Evolutionary conservation across 306 rosid species (phyloP).

Genomic region (Quercus bicolor): DNA sequence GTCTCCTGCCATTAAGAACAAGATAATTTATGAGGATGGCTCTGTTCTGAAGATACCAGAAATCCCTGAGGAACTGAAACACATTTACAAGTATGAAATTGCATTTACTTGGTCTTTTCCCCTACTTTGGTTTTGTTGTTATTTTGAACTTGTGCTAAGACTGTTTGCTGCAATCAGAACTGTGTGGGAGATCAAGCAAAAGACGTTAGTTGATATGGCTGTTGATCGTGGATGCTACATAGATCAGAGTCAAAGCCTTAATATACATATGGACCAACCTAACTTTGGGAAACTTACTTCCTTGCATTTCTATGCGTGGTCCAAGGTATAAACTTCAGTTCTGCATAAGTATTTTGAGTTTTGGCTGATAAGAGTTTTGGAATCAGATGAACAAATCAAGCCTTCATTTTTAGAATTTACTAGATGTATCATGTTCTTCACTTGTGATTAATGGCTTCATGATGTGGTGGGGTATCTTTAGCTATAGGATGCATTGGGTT

Average conservation of each 20-base stretch:
- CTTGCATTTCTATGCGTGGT: slow-evolving; percentile 88
- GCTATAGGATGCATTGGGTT: background rate
- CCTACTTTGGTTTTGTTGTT: background rate
- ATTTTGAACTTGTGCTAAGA: slow-evolving; percentile 24
- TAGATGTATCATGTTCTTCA: background rate
- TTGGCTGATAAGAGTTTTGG: background rate
- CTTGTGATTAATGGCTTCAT: background rate
- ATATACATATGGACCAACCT: slow-evolving; percentile 91
- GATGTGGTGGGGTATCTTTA: background rate
- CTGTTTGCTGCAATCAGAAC: slow-evolving; percentile 45
- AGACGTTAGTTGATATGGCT: slow-evolving; percentile 88
- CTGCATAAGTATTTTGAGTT: background rate
- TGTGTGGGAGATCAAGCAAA: slow-evolving; percentile 97
- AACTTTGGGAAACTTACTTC: slow-evolving; percentile 87
- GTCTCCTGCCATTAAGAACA: slow-evolving; percentile 72
- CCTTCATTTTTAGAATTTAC: background rate
- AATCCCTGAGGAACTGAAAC: slow-evolving; percentile 64
- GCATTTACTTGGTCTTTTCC: background rate
- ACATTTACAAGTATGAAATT: slow-evolving; percentile 64
- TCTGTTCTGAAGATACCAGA: slow-evolving; percentile 67
- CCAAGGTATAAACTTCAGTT: slow-evolving; percentile 47
- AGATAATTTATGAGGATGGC: slow-evolving; percentile 65
- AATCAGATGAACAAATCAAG: background rate
- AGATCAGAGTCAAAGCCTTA: slow-evolving; percentile 91
- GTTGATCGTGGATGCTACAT: slow-evolving; percentile 83